Evolutionary conservation across 805 yeast species (phyloP), one percentile per base, ranked within the genome.

Genomic region (Wickerhamomyces hampshirensis): DNA sequence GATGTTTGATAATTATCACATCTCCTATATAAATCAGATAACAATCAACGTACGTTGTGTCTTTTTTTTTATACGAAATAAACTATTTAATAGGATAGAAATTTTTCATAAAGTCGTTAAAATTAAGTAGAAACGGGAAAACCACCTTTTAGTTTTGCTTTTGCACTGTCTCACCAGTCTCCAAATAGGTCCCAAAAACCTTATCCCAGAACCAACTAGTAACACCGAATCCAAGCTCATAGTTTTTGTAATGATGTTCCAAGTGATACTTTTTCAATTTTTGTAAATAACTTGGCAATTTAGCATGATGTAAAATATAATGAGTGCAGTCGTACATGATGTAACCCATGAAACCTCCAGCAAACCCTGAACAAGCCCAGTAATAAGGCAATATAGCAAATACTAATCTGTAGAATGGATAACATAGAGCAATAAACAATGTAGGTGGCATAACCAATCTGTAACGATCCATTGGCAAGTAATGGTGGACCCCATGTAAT

Each of bases 381-480:
- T 86, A 74, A 60, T 70, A 84, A 37, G 97, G 95, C 50, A 93
- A 71, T 6, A 88, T 44, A 5, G 66, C 57, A 55, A 88, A 93
- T 13, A 93, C 93, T 36, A 85, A 60, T 47, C 66, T 75, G 65
- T 84, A 85, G 62, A 93, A 74, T 31, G 99, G 99, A 27, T 70
- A 74, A 33, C 87, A 79, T 44, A 93, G 65, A 3, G 73, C 62
- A 12, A 81, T 44, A 46, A 91, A 81, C 55, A 93, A 66, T 0
- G 97, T 71, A 33, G 99, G 99, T 3, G 99, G 99, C 84, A 93
- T 83, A 26, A 93, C 99, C 53, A 93, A 74, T 58, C 99, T 78
- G 59, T 77, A 69, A 42, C 75, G 76, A 66, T 93, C 99, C 98
- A 94, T 93, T 45, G 99, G 99, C 49, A 93, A 71, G 60, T 85